phyloP scores from a whole-genome alignment of 805 yeast species.

The Spathaspora arborariae region DNA sequence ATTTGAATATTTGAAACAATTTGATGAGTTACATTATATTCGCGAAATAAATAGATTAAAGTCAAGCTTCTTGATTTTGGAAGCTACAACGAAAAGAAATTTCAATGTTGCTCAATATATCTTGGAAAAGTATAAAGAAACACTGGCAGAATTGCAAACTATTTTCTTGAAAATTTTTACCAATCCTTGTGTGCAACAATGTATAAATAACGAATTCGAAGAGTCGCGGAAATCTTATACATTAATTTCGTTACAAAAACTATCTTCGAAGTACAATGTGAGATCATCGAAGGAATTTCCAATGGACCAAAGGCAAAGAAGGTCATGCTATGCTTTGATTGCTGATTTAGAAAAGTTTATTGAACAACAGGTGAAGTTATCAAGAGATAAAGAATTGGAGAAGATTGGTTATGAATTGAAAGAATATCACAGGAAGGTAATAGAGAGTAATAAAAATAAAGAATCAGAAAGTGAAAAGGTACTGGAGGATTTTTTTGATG shows the following conservation, averaged over 20 bases:
- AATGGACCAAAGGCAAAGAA: conserved; percentile 26
- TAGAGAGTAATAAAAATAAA: neutral
- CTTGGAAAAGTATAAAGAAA: conserved; percentile 10
- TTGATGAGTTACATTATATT: conserved; percentile 22
- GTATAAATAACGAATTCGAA: conserved; percentile 9
- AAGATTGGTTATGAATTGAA: neutral
- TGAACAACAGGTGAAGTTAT: neutral
- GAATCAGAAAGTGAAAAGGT: neutral
- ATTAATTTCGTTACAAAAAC: conserved; percentile 26
- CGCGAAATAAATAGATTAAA: conserved; percentile 16
- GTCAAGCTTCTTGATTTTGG: conserved; percentile 37
- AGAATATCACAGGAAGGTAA: neutral
- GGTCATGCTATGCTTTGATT: conserved; percentile 17
- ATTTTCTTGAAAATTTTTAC: conserved; percentile 22
- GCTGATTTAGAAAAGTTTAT: conserved; percentile 11
- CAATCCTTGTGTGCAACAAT: conserved; percentile 12
- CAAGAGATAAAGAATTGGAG: neutral
- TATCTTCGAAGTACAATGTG: conserved; percentile 29
- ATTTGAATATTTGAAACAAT: conserved; percentile 27
- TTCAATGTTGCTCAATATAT: conserved; percentile 12
- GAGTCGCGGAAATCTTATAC: conserved; percentile 10
- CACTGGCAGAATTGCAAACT: conserved; percentile 20
- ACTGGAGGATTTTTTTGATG: neutral
- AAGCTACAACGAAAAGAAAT: conserved; percentile 20
- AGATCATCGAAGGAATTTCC: conserved; percentile 15